Conservation (phyloP, 768 basidiomycete genomes). For the Leccinum imitatum region DNA sequence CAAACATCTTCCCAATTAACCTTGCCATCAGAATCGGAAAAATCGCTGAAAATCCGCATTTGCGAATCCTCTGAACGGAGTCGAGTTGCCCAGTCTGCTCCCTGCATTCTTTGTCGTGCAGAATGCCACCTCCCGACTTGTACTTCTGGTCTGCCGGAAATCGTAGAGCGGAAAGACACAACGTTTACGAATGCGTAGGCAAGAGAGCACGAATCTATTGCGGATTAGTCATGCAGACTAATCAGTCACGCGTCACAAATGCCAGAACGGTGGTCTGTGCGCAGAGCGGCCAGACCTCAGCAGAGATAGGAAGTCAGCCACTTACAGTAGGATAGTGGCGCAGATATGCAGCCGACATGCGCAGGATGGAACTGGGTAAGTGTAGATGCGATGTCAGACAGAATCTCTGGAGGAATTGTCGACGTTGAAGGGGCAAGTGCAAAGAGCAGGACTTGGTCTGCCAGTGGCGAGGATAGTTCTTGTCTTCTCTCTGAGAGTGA, state of each 20-base stretch:
- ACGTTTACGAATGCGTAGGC: constrained; percentile 48
- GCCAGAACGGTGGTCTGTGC: too few relatives aligned
- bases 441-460: constrained; percentile 21
- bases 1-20: constrained; percentile 56
- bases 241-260: too few relatives aligned
- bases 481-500: constrained; percentile 4
- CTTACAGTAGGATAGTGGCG: constrained; percentile 37
- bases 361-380: constrained; percentile 41
- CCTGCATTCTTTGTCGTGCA: constrained; percentile 34
- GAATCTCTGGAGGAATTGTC: constrained; percentile 18
- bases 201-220: constrained; percentile 51
- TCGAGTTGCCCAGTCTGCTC: not conserved
- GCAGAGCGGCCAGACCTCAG: too few relatives aligned
- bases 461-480: not conserved
- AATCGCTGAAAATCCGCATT: constrained; percentile 4
- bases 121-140: constrained; percentile 78
- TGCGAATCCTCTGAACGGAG: not conserved
- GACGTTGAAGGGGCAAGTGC: constrained; percentile 25
- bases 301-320: too few relatives aligned
- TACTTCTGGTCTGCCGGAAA: constrained; percentile 54
- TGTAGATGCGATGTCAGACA: constrained; percentile 40
- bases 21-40: constrained; percentile 4
- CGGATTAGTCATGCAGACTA: too few relatives aligned
- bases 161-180: constrained; percentile 58
- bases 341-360: constrained; percentile 64